Evolutionary conservation across 1,284 basidiomycete genomes (phyloP).

Genomic region (Melampsora larici-populina): DNA sequence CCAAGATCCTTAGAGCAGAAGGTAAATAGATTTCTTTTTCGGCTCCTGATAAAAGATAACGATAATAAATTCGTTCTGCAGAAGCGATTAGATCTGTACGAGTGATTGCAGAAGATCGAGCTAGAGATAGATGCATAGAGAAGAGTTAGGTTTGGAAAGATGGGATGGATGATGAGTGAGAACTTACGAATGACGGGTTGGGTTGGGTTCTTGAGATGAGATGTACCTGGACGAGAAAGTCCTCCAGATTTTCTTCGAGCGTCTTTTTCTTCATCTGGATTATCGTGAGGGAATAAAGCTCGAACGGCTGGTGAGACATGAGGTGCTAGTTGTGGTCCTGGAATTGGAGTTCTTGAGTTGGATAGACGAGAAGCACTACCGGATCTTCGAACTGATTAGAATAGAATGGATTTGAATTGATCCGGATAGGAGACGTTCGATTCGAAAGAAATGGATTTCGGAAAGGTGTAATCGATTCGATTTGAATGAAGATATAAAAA

Average conservation of each 20-base stretch:
- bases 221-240: neutral
- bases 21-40: slow-evolving; percentile 90
- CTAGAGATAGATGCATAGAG: slow-evolving; percentile 61
- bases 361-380: neutral
- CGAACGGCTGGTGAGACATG: slow-evolving; percentile 32
- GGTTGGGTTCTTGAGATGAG: neutral
- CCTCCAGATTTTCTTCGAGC: neutral
- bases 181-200: slow-evolving; percentile 41
- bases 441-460: no score
- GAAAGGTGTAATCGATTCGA: no score
- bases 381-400: neutral
- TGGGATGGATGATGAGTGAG: no score
- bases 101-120: slow-evolving; percentile 82
- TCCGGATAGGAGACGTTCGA: neutral
- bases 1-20: slow-evolving; percentile 53
- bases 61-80: slow-evolving; percentile 90
- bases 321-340: neutral
- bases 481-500: neutral
- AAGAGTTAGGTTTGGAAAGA: neutral
- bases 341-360: neutral
- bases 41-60: slow-evolving; percentile 70
- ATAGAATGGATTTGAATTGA: neutral
- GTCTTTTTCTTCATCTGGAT: slow-evolving; percentile 1
- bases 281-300: slow-evolving; percentile 34
- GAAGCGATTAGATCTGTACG: slow-evolving; percentile 83